Evolutionary conservation across 73 alveolate genomes (phyloP).

Genomic region (Durusdinium trenchii): DNA sequence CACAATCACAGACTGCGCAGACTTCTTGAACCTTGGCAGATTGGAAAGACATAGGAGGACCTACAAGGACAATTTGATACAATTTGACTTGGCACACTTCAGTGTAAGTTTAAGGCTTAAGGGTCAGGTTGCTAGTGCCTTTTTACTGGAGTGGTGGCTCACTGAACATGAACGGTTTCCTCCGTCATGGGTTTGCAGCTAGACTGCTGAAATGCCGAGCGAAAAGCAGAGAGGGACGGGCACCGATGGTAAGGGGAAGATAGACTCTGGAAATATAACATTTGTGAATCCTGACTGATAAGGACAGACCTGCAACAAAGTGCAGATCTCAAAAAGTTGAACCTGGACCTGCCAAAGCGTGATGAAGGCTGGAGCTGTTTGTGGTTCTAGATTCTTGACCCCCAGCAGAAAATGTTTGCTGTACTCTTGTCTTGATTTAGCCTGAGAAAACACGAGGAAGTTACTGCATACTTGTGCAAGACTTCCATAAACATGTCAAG

Average conservation of each 20-base stretch:
- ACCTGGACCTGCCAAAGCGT: background rate
- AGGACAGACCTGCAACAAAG: slow-evolving; percentile 41
- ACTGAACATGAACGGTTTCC: too few species aligned
- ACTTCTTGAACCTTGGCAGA: background rate
- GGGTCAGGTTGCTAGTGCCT: background rate
- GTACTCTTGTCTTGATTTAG: background rate
- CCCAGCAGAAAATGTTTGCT: background rate
- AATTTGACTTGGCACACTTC: too few species aligned
- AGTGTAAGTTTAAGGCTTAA: background rate
- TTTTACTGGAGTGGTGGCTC: too few species aligned
- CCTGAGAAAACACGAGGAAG: too few species aligned
- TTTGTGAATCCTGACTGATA: background rate
- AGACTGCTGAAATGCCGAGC: too few species aligned
- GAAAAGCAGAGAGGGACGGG: too few species aligned
- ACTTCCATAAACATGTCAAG: too few species aligned
- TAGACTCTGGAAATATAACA: background rate
- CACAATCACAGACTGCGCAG: slow-evolving; percentile 20
- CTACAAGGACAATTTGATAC: background rate
- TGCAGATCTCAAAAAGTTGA: background rate
- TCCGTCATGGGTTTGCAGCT: too few species aligned
- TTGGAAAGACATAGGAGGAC: background rate
- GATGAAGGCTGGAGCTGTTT: background rate
- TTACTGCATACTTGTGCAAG: too few species aligned
- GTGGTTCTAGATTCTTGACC: too few species aligned
- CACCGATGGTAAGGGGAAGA: too few species aligned